phyloP scores from a whole-genome alignment of 345 rosid species.

The Garcia nutans region DNA sequence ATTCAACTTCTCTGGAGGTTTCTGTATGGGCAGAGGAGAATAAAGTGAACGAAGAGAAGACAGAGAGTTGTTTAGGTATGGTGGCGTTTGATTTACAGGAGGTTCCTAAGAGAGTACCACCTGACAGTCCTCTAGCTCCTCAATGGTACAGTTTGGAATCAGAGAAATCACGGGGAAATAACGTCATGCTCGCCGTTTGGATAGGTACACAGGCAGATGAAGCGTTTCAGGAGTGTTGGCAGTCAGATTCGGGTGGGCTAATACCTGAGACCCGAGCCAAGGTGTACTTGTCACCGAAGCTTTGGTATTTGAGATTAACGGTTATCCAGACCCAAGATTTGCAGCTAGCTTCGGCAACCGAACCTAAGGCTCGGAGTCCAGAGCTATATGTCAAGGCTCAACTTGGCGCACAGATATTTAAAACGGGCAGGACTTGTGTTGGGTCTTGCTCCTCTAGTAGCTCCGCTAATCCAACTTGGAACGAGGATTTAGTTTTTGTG shows the following conservation, averaged over 20 bases:
- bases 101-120: constrained; percentile 81
- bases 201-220: constrained; percentile 90
- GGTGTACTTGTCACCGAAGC: constrained; percentile 85
- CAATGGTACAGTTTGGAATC: constrained; percentile 89
- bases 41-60: constrained; percentile 44
- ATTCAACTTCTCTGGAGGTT: constrained; percentile 68
- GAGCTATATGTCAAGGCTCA: constrained; percentile 81
- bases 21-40: constrained; percentile 73
- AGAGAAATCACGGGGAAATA: constrained; percentile 62
- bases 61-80: constrained; percentile 67
- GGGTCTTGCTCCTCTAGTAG: constrained; percentile 47
- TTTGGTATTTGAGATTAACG: constrained; percentile 95
- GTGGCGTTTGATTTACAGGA: constrained; percentile 90
- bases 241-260: constrained; percentile 91
- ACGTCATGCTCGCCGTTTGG: constrained; percentile 95
- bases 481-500: constrained; percentile 85
- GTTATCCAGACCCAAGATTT: constrained; percentile 95
- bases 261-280: constrained; percentile 87
- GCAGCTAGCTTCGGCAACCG: constrained; percentile 60
- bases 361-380: constrained; percentile 58
- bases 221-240: constrained; percentile 97
- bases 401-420: constrained; percentile 77
- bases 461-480: constrained; percentile 80
- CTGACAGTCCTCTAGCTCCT: constrained; percentile 90
- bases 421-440: constrained; percentile 61